Conservation (phyloP, 192 early-diverging fungal species). For the Mortierella claussenii region DNA sequence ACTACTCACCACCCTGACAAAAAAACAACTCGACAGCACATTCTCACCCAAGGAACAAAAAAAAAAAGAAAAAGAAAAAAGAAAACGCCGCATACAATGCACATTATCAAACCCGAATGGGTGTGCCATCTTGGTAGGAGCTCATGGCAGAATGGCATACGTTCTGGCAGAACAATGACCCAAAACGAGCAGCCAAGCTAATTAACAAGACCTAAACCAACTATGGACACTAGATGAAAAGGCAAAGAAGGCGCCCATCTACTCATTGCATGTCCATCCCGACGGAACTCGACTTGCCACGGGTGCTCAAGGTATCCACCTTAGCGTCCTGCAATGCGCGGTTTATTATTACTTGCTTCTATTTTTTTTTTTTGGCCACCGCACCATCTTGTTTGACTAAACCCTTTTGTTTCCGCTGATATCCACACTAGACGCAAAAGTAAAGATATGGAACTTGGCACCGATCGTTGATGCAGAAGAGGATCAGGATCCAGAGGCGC, state of each 20-base stretch:
- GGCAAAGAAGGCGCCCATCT: conserved; percentile 71
- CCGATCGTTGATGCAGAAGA: conserved; percentile 65
- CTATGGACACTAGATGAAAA: conserved; percentile 57
- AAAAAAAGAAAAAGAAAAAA: not conserved
- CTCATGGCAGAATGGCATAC: too few species aligned
- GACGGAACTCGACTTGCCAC: conserved; percentile 84
- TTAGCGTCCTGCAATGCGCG: too few species aligned
- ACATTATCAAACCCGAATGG: conserved; percentile 51
- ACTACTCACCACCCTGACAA: not conserved
- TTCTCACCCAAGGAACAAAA: not conserved
- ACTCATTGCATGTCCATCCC: conserved; percentile 90
- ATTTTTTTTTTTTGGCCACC: not conserved
- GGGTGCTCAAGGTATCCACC: conserved; percentile 82
- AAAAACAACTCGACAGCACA: not conserved
- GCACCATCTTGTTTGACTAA: not conserved
- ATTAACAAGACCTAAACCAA: too few species aligned
- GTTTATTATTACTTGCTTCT: not conserved
- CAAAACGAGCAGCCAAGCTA: too few species aligned
- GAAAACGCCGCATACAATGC: conserved; percentile 10
- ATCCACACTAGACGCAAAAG: conserved; percentile 75
- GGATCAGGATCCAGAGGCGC: conserved; percentile 60
- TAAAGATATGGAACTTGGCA: conserved; percentile 89
- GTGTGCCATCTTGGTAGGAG: conserved; percentile 45
- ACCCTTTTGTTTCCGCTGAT: not conserved
- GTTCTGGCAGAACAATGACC: too few species aligned